These are phyloP conservation scores for Geotrichum restrictum DNA, from an alignment of 1,139 yeast genomes.

Conservation along the genomic window DNA sequence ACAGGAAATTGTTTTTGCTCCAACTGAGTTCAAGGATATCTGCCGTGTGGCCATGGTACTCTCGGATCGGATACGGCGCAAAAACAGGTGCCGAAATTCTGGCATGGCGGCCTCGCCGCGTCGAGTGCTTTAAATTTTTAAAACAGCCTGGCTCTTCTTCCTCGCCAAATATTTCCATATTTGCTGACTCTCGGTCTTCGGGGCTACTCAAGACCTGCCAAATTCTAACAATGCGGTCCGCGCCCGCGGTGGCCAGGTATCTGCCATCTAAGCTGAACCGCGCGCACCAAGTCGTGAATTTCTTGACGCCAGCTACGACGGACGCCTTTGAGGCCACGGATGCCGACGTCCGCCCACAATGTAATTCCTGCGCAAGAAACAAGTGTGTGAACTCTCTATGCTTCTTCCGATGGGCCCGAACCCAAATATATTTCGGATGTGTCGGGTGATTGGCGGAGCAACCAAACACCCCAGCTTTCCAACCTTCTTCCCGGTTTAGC, in stretches of 20 bases:
- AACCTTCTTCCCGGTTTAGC: slow-evolving; percentile 35
- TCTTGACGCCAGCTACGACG: slow-evolving; percentile 18
- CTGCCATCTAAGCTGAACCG: slow-evolving; percentile 76
- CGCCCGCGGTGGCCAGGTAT: slow-evolving; percentile 79
- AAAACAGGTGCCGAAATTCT: slow-evolving; percentile 68
- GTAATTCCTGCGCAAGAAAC: slow-evolving; percentile 78
- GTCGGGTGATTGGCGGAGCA: slow-evolving; percentile 33
- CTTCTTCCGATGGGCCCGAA: slow-evolving; percentile 37
- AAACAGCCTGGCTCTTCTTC: slow-evolving; percentile 18
- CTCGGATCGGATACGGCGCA: slow-evolving; percentile 60
- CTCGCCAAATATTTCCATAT: slow-evolving; percentile 20
- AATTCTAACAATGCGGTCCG: slow-evolving; percentile 60
- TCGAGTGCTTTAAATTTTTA: background rate
- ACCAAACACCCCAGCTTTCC: slow-evolving; percentile 37
- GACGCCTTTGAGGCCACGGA: slow-evolving; percentile 5
- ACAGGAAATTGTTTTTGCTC: slow-evolving; percentile 79
- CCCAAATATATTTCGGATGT: slow-evolving; percentile 39
- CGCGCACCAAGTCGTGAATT: slow-evolving; percentile 63
- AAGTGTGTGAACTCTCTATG: slow-evolving; percentile 48
- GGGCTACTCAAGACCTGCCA: slow-evolving; percentile 68
- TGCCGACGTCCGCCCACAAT: slow-evolving; percentile 20
- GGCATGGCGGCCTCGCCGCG: slow-evolving; percentile 16
- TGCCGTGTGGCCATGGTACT: slow-evolving; percentile 63
- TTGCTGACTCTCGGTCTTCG: slow-evolving; percentile 27
- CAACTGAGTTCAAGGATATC: slow-evolving; percentile 75